Evolutionary conservation across 352 stramenopile genomes (phyloP).

Genomic region (Globisporangium solare): DNA sequence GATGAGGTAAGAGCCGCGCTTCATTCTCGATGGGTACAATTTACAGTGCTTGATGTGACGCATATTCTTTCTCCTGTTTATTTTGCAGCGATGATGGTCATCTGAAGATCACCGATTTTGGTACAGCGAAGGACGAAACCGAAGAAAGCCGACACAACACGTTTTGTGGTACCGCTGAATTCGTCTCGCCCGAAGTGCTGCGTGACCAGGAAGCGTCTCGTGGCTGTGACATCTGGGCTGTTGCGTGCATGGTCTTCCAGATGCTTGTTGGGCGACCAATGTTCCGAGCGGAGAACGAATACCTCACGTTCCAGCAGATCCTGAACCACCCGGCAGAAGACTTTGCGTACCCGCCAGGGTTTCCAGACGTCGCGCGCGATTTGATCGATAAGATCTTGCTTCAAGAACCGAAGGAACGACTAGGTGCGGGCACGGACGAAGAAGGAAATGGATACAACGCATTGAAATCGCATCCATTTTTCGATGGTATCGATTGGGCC

Average conservation of each 20-base stretch:
- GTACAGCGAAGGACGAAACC: conserved; percentile 78
- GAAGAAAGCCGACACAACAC: conserved; percentile 81
- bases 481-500: conserved; percentile 79
- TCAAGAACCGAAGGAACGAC: conserved; percentile 60
- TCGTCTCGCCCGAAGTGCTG: conserved; percentile 90
- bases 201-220: conserved; percentile 77
- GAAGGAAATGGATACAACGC: conserved; percentile 70
- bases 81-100: conserved; percentile 60
- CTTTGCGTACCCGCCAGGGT: conserved; percentile 60
- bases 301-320: conserved; percentile 89
- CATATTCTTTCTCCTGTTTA: background rate
- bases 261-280: conserved; percentile 79
- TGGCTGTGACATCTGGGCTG: conserved; percentile 87
- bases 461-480: conserved; percentile 79
- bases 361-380: conserved; percentile 60
- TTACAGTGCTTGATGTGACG: background rate
- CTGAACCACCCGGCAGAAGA: conserved; percentile 79
- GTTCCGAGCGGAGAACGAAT: conserved; percentile 89
- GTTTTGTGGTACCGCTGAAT: conserved; percentile 91
- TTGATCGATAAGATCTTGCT: conserved; percentile 77
- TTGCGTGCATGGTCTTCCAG: conserved; percentile 91
- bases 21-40: background rate
- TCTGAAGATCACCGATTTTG: conserved; percentile 90
- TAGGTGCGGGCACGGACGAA: conserved; percentile 69
- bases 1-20: conserved; percentile 28